These are phyloP conservation scores for Nemania diffusa DNA, from an alignment of 2,329 filamentous ascomycete species.

Conservation along the genomic window DNA sequence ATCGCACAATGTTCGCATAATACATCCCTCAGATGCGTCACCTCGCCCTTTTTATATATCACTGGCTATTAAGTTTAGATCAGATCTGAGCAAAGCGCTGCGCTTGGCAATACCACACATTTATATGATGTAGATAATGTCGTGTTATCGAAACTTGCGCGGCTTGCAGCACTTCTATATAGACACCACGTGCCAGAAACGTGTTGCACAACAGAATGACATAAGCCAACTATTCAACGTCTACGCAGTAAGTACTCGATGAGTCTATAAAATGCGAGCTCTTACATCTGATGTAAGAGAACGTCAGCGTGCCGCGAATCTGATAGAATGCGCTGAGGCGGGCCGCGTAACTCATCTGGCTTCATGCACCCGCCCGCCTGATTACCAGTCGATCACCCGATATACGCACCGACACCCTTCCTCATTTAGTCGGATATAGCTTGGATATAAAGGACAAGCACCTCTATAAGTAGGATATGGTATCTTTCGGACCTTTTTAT, in stretches of 20 bases:
- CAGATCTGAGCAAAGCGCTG: neutral
- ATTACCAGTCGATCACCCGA: slow-evolving; percentile 14
- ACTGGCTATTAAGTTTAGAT: too few relatives aligned
- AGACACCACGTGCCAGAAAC: neutral
- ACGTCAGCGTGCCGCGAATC: slow-evolving; percentile 7
- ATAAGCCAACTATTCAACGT: neutral
- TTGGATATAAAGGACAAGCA: too few relatives aligned
- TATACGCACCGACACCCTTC: neutral
- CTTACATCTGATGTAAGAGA: neutral
- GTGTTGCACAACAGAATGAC: neutral
- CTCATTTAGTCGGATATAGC: slow-evolving; percentile 1
- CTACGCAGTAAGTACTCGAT: neutral
- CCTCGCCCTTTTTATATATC: too few relatives aligned
- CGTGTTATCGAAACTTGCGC: neutral
- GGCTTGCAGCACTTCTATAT: neutral
- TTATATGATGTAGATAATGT: neutral
- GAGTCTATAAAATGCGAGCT: neutral
- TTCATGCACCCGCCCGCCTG: neutral
- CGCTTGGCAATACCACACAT: neutral
- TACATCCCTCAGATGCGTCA: neutral
- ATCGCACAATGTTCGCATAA: neutral
- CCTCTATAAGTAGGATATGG: too few relatives aligned
- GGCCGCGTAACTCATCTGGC: slow-evolving; percentile 5
- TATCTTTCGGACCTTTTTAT: neutral
- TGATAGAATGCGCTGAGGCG: slow-evolving; percentile 5